Percentiles rank a stretch among this genome's conserved stretches.
phyloP scores from a whole-genome alignment of 1,284 basidiomycete species.

The Agaricales sp. region DNA sequence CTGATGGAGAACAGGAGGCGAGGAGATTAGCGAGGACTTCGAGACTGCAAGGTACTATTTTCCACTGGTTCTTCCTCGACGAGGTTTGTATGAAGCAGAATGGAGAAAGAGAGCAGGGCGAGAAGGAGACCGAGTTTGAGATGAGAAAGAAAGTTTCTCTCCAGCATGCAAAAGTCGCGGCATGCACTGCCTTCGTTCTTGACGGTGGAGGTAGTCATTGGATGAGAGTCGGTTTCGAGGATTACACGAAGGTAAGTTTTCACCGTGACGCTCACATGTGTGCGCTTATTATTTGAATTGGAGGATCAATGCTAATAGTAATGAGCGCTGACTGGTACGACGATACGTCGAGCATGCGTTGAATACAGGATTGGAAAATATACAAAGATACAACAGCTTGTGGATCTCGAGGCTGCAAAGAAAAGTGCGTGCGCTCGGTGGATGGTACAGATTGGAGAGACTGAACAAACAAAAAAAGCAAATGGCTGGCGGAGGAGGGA shows the following conservation, averaged over 20 bases:
- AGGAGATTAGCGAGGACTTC: slow-evolving; percentile 8
- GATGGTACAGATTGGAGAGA: too few species aligned
- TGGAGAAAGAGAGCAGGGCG: slow-evolving; percentile 49
- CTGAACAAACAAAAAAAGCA: too few species aligned
- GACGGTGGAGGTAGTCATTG: slow-evolving; percentile 6
- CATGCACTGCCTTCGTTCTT: slow-evolving; percentile 36
- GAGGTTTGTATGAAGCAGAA: slow-evolving; percentile 49
- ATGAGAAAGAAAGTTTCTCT: slow-evolving; percentile 61
- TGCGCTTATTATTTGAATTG: background rate
- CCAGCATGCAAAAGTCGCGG: slow-evolving; percentile 66
- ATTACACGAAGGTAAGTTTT: background rate
- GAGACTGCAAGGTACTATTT: slow-evolving; percentile 11
- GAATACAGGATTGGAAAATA: background rate
- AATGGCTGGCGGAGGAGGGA: too few species aligned
- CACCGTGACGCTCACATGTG: background rate
- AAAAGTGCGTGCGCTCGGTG: too few species aligned
- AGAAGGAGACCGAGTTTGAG: slow-evolving; percentile 55
- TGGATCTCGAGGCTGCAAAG: too few species aligned
- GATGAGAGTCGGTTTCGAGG: background rate
- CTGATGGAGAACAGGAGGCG: background rate
- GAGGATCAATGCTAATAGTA: too few species aligned
- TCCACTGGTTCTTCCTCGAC: slow-evolving; percentile 27
- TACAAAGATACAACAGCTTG: too few species aligned
- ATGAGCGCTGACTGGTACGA: too few species aligned
- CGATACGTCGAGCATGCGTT: background rate